These are phyloP conservation scores for Clohesyomyces aquaticus DNA, from an alignment of 495 filamentous ascomycete genomes.

Conservation along the genomic window DNA sequence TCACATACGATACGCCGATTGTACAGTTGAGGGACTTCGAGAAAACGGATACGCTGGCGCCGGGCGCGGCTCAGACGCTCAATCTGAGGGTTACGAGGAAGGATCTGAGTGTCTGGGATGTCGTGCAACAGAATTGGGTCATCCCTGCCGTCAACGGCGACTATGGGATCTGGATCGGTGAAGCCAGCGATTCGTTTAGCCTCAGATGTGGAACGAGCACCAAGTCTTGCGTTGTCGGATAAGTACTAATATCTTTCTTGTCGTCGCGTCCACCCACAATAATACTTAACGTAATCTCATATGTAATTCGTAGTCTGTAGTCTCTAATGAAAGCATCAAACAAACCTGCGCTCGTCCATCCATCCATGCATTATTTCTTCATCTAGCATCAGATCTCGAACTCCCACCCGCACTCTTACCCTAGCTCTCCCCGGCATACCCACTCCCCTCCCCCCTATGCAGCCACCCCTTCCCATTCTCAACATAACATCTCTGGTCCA, in stretches of 20 bases:
- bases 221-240: constrained; percentile 22
- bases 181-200: constrained; percentile 17
- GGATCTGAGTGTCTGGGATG: constrained; percentile 72
- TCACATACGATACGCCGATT: constrained; percentile 51
- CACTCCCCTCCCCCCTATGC: constrained; percentile 23
- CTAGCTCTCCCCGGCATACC: background rate
- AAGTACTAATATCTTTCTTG: too few relatives aligned
- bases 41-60: constrained; percentile 55
- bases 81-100: constrained; percentile 62
- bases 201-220: constrained; percentile 30
- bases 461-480: constrained; percentile 42
- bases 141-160: constrained; percentile 30
- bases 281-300: too few relatives aligned
- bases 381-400: too few relatives aligned
- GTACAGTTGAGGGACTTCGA: constrained; percentile 69
- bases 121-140: constrained; percentile 61
- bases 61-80: constrained; percentile 52
- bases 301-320: background rate
- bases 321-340: background rate
- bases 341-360: too few relatives aligned
- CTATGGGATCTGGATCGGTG: constrained; percentile 41
- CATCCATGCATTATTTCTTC: too few relatives aligned
- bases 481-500: constrained; percentile 38
- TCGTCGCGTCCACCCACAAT: too few relatives aligned
- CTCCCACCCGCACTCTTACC: background rate